Conservation (phyloP, 352 stramenopile species). For the Pythium aquatile region DNA sequence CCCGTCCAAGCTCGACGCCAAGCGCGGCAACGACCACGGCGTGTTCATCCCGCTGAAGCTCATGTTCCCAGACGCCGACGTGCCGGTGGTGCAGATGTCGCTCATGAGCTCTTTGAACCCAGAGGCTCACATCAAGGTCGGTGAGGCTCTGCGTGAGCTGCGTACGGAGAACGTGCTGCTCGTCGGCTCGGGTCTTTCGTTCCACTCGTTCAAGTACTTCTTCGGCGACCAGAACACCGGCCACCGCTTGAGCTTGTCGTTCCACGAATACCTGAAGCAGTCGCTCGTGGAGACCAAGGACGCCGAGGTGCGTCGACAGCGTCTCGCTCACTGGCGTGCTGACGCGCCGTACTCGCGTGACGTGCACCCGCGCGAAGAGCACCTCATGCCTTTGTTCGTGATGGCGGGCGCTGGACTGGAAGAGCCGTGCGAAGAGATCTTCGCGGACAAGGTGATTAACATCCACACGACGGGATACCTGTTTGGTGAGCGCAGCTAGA, state of each 20-base stretch:
- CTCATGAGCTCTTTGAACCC: slow-evolving; percentile 60
- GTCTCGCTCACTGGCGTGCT: slow-evolving; percentile 40
- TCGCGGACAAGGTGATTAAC: slow-evolving; percentile 20
- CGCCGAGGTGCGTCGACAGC: slow-evolving; percentile 14
- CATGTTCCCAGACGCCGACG: slow-evolving; percentile 82
- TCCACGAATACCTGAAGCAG: slow-evolving; percentile 22
- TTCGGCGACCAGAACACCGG: slow-evolving; percentile 5
- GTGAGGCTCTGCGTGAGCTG: slow-evolving; percentile 55
- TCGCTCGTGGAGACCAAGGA: slow-evolving; percentile 18
- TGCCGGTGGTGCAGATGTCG: slow-evolving; percentile 73
- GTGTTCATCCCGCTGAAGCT: slow-evolving; percentile 89
- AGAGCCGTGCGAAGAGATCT: slow-evolving; percentile 33
- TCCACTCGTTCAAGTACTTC: slow-evolving; percentile 19
- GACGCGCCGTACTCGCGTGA: slow-evolving; percentile 35
- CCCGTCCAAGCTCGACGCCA: slow-evolving; percentile 38
- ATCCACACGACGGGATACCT: slow-evolving; percentile 23
- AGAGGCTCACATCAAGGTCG: slow-evolving; percentile 61
- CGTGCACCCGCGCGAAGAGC: slow-evolving; percentile 43
- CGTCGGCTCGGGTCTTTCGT: slow-evolving; percentile 64
- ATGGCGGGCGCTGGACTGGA: slow-evolving; percentile 54
- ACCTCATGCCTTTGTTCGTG: slow-evolving; percentile 61
- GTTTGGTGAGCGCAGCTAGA: slow-evolving; percentile 17
- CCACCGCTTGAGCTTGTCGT: slow-evolving; percentile 14
- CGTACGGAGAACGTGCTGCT: slow-evolving; percentile 79
- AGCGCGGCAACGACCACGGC: slow-evolving; percentile 88